phyloP scores from a whole-genome alignment of 2,329 filamentous ascomycete genomes.

The Kalmusia sp. region DNA sequence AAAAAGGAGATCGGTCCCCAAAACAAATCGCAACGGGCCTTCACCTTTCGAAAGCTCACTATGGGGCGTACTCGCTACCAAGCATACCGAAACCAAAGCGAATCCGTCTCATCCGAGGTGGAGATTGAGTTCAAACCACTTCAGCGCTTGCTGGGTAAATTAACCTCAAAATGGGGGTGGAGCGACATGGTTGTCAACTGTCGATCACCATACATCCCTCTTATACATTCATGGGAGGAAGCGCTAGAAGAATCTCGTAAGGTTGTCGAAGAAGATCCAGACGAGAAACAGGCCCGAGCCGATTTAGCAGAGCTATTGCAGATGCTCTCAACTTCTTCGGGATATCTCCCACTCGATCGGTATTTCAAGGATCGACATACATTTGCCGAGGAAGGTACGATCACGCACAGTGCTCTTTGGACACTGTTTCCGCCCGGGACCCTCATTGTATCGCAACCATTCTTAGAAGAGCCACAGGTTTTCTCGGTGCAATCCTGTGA shows the following conservation, averaged over 20 bases:
- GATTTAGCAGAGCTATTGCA: conserved; percentile 9
- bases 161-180: conserved; percentile 3
- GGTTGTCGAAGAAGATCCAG: not conserved
- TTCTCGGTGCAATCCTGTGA: conserved; percentile 11
- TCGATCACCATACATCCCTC: not conserved
- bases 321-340: conserved; percentile 12
- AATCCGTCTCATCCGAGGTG: conserved; percentile 1
- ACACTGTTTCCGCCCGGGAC: conserved; percentile 17
- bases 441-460: conserved; percentile 4
- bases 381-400: not conserved
- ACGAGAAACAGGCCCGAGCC: conserved; percentile 6
- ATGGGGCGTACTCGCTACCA: not conserved
- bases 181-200: not conserved
- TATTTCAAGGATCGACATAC: conserved; percentile 12
- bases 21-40: conserved; percentile 1
- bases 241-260: not conserved
- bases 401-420: conserved; percentile 9
- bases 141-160: conserved; percentile 4
- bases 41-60: conserved; percentile 8
- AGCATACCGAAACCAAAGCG: not conserved
- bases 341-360: conserved; percentile 3
- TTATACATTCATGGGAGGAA: conserved; percentile 8
- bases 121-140: conserved; percentile 4
- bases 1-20: conserved; percentile 6
- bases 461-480: conserved; percentile 10